These are phyloP conservation scores for Microglena sp. DNA, from an alignment of 139 green algal genomes.

Conservation along the genomic window DNA sequence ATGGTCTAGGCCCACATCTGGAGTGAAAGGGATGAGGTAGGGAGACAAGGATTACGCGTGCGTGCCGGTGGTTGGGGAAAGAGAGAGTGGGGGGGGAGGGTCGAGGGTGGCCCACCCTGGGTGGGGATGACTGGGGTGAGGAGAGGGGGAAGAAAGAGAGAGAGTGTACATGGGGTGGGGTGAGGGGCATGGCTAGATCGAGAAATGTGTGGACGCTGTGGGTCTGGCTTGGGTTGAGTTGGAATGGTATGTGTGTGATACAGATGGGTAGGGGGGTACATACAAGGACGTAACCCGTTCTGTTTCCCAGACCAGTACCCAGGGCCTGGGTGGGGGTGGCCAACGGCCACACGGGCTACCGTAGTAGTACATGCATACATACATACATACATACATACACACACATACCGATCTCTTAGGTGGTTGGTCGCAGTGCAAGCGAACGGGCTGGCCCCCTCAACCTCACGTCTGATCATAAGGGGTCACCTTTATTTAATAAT, in stretches of 20 bases:
- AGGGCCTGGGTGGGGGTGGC: neutral
- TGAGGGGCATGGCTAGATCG: neutral
- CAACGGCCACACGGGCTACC: neutral
- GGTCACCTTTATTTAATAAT: too few relatives aligned
- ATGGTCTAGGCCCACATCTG: neutral
- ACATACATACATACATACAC: neutral
- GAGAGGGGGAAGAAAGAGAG: neutral
- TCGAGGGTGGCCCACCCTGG: neutral
- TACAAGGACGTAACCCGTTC: too few relatives aligned
- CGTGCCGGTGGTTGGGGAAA: neutral
- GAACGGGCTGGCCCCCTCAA: too few relatives aligned
- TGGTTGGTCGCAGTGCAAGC: too few relatives aligned
- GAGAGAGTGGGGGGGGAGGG: neutral
- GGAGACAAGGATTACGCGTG: neutral
- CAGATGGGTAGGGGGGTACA: too few relatives aligned
- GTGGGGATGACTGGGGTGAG: neutral
- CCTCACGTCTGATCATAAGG: too few relatives aligned
- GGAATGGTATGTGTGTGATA: too few relatives aligned
- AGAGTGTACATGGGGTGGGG: neutral
- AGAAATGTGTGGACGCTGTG: too few relatives aligned
- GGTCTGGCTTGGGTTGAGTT: too few relatives aligned
- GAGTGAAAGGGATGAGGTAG: neutral
- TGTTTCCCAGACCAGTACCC: too few relatives aligned
- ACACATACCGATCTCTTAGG: neutral
- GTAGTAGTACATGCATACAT: neutral